phyloP scores from a whole-genome alignment of 225 moss, liverwort and hornwort species.

The Antitrichia curtipendula region DNA sequence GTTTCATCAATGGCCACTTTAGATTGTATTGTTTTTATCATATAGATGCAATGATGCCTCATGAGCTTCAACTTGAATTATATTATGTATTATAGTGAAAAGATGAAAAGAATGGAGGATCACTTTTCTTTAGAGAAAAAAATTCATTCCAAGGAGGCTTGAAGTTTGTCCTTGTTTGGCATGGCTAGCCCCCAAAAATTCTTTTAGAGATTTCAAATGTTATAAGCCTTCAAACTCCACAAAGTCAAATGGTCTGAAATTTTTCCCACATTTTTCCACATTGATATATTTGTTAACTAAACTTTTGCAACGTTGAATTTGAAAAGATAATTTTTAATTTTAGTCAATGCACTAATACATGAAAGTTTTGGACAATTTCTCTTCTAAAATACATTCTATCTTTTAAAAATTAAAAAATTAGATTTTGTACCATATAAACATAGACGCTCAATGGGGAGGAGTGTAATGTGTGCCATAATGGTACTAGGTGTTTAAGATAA shows the following conservation, averaged over 20 bases:
- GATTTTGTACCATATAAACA: neutral
- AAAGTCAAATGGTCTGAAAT: neutral
- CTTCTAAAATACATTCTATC: rapidly evolving
- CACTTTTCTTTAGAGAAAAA: neutral
- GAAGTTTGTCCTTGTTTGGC: rapidly evolving
- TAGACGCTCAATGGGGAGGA: rapidly evolving
- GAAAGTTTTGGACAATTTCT: neutral
- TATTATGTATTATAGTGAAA: too few species aligned
- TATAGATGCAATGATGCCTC: neutral
- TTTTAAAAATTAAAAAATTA: neutral
- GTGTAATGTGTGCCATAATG: too few species aligned
- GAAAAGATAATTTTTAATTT: neutral
- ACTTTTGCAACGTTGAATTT: too few species aligned
- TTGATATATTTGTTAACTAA: neutral
- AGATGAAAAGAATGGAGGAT: neutral
- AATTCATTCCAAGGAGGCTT: rapidly evolving
- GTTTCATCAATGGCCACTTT: neutral
- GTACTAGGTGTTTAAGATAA: neutral
- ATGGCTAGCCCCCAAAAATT: neutral
- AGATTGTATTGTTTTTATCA: neutral
- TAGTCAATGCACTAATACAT: neutral
- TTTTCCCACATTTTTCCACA: neutral
- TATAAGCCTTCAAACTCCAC: neutral
- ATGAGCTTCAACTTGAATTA: neutral
- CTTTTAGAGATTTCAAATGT: neutral